These are phyloP conservation scores for Trifolium dubium DNA, from an alignment of 306 rosid genomes.

Conservation along the genomic window DNA sequence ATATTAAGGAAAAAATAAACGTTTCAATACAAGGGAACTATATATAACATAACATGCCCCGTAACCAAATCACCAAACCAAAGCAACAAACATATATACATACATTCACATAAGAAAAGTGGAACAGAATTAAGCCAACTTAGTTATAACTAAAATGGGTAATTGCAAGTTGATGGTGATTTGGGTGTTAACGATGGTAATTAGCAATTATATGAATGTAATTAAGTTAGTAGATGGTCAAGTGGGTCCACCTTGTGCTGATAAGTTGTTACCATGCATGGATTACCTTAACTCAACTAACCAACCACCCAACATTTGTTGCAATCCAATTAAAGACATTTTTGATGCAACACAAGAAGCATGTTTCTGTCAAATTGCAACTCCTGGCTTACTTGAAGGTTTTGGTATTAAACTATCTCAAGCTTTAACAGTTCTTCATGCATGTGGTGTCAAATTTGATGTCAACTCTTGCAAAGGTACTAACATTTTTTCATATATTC, in stretches of 20 bases:
- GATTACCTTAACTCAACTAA: slow-evolving; percentile 32
- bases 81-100: background rate
- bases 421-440: slow-evolving; percentile 49
- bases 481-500: background rate
- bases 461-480: slow-evolving; percentile 36
- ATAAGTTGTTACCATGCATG: slow-evolving; percentile 40
- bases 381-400: slow-evolving; percentile 38
- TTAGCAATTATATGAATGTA: background rate
- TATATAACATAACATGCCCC: background rate
- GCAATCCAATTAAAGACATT: slow-evolving; percentile 47
- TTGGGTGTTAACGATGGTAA: background rate
- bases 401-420: slow-evolving; percentile 22
- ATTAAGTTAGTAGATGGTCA: slow-evolving; percentile 34
- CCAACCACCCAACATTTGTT: slow-evolving; percentile 62
- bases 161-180: background rate
- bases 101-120: background rate
- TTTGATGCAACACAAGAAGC: slow-evolving; percentile 37
- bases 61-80: background rate
- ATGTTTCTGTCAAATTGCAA: slow-evolving; percentile 66
- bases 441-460: slow-evolving; percentile 50
- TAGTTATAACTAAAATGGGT: background rate
- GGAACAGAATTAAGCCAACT: background rate
- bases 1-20: background rate
- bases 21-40: background rate
- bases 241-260: background rate